Conservation (phyloP, 2,329 filamentous ascomycete species). For the Escovopsis sp. region DNA sequence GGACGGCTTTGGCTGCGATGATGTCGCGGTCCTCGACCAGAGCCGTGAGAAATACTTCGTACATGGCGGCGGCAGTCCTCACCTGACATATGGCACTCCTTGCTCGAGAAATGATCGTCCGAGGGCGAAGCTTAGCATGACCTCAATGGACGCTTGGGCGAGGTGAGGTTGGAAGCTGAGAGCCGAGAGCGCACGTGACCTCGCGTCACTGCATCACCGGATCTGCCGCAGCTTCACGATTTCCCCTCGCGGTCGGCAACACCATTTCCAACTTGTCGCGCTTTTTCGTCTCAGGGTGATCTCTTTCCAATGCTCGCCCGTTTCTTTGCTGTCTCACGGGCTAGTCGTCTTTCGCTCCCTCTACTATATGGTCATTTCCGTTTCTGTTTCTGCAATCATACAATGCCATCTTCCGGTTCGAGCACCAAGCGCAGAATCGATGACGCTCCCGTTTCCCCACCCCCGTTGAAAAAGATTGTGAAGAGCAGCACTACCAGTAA, state of each 20-base stretch:
- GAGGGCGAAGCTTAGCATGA: background rate
- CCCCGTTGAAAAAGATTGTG: slow-evolving; percentile 35
- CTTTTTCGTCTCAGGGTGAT: slow-evolving; percentile 3
- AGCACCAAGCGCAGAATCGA: slow-evolving; percentile 21
- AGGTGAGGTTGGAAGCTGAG: background rate
- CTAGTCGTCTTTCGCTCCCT: background rate
- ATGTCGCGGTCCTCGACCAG: slow-evolving; percentile 36
- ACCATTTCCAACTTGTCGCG: background rate
- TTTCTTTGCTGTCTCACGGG: background rate
- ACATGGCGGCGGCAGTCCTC: slow-evolving; percentile 24
- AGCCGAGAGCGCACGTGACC: slow-evolving; percentile 15
- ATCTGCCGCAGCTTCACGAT: background rate
- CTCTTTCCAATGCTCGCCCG: background rate
- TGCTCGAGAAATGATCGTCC: background rate
- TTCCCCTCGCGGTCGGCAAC: background rate
- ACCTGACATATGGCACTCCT: background rate
- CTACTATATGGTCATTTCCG: background rate
- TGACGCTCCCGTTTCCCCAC: slow-evolving; percentile 35
- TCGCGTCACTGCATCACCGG: slow-evolving; percentile 11
- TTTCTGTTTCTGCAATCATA: background rate
- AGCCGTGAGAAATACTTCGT: slow-evolving; percentile 45
- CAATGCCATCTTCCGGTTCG: slow-evolving; percentile 14
- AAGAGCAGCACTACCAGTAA: slow-evolving; percentile 38
- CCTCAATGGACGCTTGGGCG: too few relatives aligned
- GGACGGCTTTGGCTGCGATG: slow-evolving; percentile 32